Percentiles rank a stretch among this genome's conserved stretches.
Conservation (phyloP, 495 filamentous ascomycete species). For the Aspergillus kassunensis region DNA sequence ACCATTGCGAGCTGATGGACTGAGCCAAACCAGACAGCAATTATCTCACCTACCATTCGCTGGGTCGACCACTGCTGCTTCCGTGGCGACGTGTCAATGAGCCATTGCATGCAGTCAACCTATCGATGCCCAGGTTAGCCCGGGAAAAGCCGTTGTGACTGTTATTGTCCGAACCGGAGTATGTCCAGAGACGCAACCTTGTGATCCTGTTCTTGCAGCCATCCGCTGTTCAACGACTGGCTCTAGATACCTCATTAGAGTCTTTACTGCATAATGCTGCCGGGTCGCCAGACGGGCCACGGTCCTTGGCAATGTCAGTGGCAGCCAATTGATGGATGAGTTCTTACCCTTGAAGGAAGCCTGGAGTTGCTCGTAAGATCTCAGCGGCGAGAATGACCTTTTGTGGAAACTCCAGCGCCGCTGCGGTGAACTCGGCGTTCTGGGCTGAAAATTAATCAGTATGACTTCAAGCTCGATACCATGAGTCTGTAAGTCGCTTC, state of each 20-base stretch:
- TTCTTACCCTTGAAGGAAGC: neutral
- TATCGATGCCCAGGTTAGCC: neutral
- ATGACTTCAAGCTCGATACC: no score
- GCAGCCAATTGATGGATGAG: no score
- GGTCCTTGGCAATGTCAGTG: neutral
- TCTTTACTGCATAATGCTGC: neutral
- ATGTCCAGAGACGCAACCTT: no score
- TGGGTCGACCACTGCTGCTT: neutral
- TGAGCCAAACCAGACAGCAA: conserved; percentile 7
- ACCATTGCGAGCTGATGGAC: conserved; percentile 2
- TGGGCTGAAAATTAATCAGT: no score
- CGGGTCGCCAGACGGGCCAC: neutral
- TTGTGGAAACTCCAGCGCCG: neutral
- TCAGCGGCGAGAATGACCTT: neutral
- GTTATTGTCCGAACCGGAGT: no score
- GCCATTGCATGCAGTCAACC: conserved; percentile 7
- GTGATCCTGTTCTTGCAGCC: no score
- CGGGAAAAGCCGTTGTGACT: neutral
- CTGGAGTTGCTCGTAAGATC: neutral
- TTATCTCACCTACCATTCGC: neutral
- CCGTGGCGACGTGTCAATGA: neutral
- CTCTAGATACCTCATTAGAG: no score
- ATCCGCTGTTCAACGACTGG: no score
- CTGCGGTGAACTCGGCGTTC: neutral
- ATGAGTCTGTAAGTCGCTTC: no score